These are phyloP conservation scores for Tetrahymena elliotti DNA, from an alignment of 73 alveolate species.

Conservation along the genomic window DNA sequence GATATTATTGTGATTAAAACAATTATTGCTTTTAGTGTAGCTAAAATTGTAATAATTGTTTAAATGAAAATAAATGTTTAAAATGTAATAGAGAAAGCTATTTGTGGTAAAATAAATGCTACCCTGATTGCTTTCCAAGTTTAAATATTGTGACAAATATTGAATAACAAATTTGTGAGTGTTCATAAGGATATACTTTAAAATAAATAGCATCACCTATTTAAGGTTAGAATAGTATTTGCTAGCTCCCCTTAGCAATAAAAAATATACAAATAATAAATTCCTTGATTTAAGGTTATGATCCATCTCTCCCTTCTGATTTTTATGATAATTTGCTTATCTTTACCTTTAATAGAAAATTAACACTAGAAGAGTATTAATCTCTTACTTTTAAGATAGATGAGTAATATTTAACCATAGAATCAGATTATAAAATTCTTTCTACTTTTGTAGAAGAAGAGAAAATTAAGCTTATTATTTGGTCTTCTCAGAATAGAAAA, in stretches of 20 bases:
- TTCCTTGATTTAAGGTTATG: not conserved
- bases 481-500: not conserved
- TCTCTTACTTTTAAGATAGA: not conserved
- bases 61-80: not conserved
- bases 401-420: not conserved
- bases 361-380: not conserved
- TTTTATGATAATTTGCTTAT: not conserved
- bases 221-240: too few relatives aligned
- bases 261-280: not conserved
- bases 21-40: not conserved
- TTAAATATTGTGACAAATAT: not conserved
- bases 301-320: not conserved
- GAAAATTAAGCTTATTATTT: too few relatives aligned
- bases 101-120: not conserved
- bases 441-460: not conserved
- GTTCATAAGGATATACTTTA: not conserved
- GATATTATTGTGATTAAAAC: not conserved
- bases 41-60: not conserved
- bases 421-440: not conserved
- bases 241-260: not conserved
- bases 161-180: not conserved
- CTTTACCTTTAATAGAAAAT: not conserved
- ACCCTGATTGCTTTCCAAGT: not conserved
- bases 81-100: not conserved
- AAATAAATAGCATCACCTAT: not conserved